Conservation (phyloP, 192 early-diverging fungal genomes). For the Linnemannia zychae region DNA sequence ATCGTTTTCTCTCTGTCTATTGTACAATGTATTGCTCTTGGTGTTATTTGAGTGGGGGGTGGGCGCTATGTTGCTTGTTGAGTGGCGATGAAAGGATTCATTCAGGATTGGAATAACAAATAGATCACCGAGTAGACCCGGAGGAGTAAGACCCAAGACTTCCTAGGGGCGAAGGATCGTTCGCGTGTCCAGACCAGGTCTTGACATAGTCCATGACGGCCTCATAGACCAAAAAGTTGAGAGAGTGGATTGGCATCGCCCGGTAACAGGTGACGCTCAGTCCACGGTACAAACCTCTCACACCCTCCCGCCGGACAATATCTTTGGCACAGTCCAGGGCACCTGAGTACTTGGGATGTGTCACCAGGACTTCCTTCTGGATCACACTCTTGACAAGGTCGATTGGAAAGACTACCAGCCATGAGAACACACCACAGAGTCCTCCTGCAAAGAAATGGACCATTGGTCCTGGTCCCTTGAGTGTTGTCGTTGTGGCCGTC, state of each 20-base stretch:
- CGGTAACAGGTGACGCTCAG: constrained; percentile 80
- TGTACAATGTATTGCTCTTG: neutral
- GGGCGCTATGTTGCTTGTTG: neutral
- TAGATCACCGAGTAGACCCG: neutral
- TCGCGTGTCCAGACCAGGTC: constrained; percentile 35
- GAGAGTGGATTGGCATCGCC: constrained; percentile 83
- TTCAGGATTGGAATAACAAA: neutral
- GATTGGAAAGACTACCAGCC: constrained; percentile 84
- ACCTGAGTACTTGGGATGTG: constrained; percentile 58
- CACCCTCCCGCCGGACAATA: constrained; percentile 67
- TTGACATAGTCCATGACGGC: constrained; percentile 56
- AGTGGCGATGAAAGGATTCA: neutral
- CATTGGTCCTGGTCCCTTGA: constrained; percentile 68
- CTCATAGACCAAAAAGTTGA: constrained; percentile 90
- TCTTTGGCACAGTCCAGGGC: constrained; percentile 62
- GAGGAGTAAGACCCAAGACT: neutral
- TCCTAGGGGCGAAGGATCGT: constrained; percentile 17
- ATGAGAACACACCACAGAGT: constrained; percentile 80
- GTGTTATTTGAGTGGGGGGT: no score
- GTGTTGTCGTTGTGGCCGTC: constrained; percentile 1
- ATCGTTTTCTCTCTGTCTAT: neutral
- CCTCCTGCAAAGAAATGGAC: constrained; percentile 85
- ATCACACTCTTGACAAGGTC: constrained; percentile 83
- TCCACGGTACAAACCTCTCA: constrained; percentile 78
- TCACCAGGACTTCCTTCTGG: constrained; percentile 77